Conservation (phyloP, 352 stramenopile species). For the Pythium scleroteichum region DNA sequence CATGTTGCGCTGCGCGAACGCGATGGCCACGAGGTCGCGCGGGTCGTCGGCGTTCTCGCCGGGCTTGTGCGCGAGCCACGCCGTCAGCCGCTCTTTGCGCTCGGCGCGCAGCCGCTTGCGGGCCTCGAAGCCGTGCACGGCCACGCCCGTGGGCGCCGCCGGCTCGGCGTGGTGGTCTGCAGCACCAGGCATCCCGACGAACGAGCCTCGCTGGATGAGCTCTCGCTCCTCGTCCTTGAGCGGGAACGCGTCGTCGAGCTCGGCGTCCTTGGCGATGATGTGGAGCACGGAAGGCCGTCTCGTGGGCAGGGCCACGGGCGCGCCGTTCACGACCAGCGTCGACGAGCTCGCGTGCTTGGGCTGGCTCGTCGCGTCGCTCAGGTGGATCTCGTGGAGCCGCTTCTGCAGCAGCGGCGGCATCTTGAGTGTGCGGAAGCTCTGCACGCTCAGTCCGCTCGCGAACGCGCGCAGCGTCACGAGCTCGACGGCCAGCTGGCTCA, state of each 20-base stretch:
- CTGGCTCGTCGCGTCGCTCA: constrained; percentile 24
- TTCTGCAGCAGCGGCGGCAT: constrained; percentile 67
- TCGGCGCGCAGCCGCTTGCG: constrained; percentile 75
- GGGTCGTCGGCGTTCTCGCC: constrained; percentile 90
- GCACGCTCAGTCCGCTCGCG: constrained; percentile 59
- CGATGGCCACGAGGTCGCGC: constrained; percentile 89
- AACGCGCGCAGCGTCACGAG: constrained; percentile 73
- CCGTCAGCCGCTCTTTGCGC: constrained; percentile 60
- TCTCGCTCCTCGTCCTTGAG: constrained; percentile 63
- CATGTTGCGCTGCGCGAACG: constrained; percentile 86
- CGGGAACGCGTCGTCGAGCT: constrained; percentile 50
- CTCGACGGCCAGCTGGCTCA: constrained; percentile 74
- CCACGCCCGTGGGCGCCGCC: constrained; percentile 22
- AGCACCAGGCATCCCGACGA: constrained; percentile 5
- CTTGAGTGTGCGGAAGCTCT: constrained; percentile 84
- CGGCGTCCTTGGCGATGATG: constrained; percentile 59
- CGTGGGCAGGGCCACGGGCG: neutral
- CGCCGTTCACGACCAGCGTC: constrained; percentile 3
- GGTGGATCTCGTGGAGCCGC: constrained; percentile 71
- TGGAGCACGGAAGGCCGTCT: constrained; percentile 54
- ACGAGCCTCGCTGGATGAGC: constrained; percentile 30
- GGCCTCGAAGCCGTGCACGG: constrained; percentile 78
- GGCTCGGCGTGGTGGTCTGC: constrained; percentile 10
- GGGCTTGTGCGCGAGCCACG: constrained; percentile 74
- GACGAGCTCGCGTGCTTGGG: constrained; percentile 12